phyloP scores from a whole-genome alignment of 805 yeast genomes.

The Wickerhamiella qilinensis region DNA sequence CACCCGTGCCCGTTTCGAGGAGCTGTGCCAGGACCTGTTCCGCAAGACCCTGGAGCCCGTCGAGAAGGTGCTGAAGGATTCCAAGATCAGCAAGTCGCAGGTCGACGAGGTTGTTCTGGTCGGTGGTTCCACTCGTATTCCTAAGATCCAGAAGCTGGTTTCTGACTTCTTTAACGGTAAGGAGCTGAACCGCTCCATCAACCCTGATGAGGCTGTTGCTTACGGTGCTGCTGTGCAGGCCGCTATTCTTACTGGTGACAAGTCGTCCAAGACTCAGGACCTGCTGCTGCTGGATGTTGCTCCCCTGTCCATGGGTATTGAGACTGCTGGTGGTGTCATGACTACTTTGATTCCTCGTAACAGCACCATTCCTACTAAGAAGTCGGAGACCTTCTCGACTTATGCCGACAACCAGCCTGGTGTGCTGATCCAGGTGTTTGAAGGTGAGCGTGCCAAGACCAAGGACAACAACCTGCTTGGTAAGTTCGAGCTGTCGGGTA shows the following conservation, averaged over 20 bases:
- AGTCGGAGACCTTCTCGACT: constrained; percentile 92
- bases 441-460: constrained; percentile 96
- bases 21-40: constrained; percentile 84
- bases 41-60: constrained; percentile 90
- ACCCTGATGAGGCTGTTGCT: constrained; percentile 98
- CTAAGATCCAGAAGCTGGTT: constrained; percentile 88
- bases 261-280: constrained; percentile 92
- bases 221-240: constrained; percentile 99
- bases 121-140: constrained; percentile 98
- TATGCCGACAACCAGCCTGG: constrained; percentile 98
- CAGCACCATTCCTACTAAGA: constrained; percentile 95
- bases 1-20: constrained; percentile 97
- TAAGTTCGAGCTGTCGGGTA: constrained; percentile 91
- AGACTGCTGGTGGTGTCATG: constrained; percentile 99
- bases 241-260: constrained; percentile 90
- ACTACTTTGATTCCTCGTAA: constrained; percentile 96
- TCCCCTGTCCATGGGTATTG: constrained; percentile 93
- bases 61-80: constrained; percentile 82
- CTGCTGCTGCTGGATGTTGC: constrained; percentile 90
- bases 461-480: constrained; percentile 93
- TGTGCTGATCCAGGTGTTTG: constrained; percentile 91
- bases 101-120: constrained; percentile 87
- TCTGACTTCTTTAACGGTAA: constrained; percentile 95
- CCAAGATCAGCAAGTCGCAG: constrained; percentile 77
- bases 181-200: constrained; percentile 91